Conservation (phyloP, 768 basidiomycete species). For the Erythrobasidium yunnanense region DNA sequence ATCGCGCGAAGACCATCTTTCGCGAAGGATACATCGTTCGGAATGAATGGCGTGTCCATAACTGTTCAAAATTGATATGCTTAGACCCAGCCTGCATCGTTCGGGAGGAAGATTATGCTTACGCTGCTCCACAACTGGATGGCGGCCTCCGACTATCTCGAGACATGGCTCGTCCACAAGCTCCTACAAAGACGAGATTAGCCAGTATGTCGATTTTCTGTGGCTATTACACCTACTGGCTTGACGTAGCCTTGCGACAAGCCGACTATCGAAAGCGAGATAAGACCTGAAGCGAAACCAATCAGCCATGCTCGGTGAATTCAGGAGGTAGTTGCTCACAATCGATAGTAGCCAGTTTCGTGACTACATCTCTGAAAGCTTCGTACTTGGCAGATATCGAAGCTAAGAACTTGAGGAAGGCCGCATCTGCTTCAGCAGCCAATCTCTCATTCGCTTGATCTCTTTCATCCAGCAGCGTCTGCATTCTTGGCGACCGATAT, state of each 20-base stretch:
- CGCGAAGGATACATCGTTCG: conserved; percentile 65
- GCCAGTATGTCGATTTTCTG: background rate
- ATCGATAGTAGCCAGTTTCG: conserved; percentile 65
- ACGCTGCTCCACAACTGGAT: conserved; percentile 72
- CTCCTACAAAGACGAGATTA: conserved; percentile 45
- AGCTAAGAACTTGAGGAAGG: background rate
- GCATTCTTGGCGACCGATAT: conserved; percentile 63
- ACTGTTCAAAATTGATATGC: conserved; percentile 44
- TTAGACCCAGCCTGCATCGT: background rate
- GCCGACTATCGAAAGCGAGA: conserved; percentile 71
- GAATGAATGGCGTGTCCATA: conserved; percentile 68
- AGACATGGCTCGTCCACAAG: conserved; percentile 59
- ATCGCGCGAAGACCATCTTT: conserved; percentile 41
- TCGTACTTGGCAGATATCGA: conserved; percentile 12
- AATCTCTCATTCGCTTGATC: conserved; percentile 65
- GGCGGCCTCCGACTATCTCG: conserved; percentile 70
- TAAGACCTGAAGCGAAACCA: conserved; percentile 45
- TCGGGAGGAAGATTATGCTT: background rate
- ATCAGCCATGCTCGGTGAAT: no score
- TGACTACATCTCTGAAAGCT: conserved; percentile 47
- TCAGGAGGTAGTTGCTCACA: no score
- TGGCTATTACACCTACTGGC: background rate
- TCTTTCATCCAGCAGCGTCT: conserved; percentile 55
- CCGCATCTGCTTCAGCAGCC: conserved; percentile 45
- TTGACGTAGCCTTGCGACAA: conserved; percentile 52